Conservation (phyloP, 2,329 filamentous ascomycete species). For the Chalara sp. region DNA sequence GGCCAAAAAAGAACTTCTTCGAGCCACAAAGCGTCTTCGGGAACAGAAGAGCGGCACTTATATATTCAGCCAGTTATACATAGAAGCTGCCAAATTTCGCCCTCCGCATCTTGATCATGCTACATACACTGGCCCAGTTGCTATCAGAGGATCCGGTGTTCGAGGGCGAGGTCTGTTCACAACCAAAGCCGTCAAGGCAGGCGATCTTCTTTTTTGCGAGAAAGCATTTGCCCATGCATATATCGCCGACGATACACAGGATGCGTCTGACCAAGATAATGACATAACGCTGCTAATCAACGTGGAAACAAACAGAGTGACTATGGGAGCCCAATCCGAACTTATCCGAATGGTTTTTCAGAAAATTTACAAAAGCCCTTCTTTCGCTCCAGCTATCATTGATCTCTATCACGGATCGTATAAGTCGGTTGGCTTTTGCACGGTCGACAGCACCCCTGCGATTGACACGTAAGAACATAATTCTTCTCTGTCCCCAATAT, state of each 20-base stretch:
- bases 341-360: conserved; percentile 36
- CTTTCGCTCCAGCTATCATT: conserved; percentile 25
- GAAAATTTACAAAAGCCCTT: conserved; percentile 38
- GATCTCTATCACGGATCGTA: conserved; percentile 37
- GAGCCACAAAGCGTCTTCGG: conserved; percentile 24
- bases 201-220: conserved; percentile 47
- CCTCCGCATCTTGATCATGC: conserved; percentile 41
- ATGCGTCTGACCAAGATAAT: conserved; percentile 11
- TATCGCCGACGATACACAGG: background rate
- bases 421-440: conserved; percentile 15
- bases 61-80: conserved; percentile 30
- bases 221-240: conserved; percentile 44
- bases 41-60: conserved; percentile 37
- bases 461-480: conserved; percentile 37
- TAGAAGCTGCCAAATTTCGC: conserved; percentile 21
- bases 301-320: conserved; percentile 23
- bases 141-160: conserved; percentile 32
- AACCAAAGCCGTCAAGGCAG: conserved; percentile 37
- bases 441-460: conserved; percentile 32
- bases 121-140: conserved; percentile 36
- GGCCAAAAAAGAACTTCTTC: conserved; percentile 25
- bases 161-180: conserved; percentile 46
- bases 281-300: conserved; percentile 32
- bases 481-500: background rate
- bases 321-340: conserved; percentile 32